Conservation (phyloP, 225 moss, liverwort and hornwort genomes). For the Pseudoscleropodium purum region DNA sequence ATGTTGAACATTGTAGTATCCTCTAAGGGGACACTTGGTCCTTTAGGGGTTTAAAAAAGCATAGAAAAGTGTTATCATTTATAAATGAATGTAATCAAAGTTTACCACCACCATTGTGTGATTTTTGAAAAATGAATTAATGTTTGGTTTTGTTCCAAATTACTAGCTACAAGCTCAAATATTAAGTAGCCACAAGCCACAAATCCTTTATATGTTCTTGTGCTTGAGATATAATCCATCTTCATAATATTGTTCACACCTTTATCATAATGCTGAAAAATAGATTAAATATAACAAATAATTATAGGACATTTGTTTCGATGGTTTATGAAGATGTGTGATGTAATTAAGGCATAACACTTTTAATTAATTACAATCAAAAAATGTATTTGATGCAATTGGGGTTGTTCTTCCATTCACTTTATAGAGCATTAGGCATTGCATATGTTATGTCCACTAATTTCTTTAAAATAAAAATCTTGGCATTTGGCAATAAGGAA, state of each 20-base stretch:
- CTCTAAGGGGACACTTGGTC: rapidly evolving
- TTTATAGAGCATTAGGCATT: not conserved
- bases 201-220: not conserved
- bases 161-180: not conserved
- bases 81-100: not conserved
- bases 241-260: not conserved
- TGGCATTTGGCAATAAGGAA: no score
- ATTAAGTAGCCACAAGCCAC: not conserved
- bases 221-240: not conserved
- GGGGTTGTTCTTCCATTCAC: not conserved
- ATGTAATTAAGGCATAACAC: not conserved
- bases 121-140: not conserved
- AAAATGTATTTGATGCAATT: not conserved
- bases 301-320: not conserved
- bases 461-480: not conserved
- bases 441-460: not conserved
- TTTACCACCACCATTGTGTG: not conserved
- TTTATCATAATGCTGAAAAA: not conserved
- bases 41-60: rapidly evolving
- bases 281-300: not conserved
- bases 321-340: not conserved
- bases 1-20: not conserved
- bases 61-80: not conserved
- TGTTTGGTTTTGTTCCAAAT: not conserved
- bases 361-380: not conserved